Evolutionary conservation across 1,284 basidiomycete species (phyloP), one percentile per base, ranked within the genome.

Genomic region (Ceratorhiza oryzae-sativae): DNA sequence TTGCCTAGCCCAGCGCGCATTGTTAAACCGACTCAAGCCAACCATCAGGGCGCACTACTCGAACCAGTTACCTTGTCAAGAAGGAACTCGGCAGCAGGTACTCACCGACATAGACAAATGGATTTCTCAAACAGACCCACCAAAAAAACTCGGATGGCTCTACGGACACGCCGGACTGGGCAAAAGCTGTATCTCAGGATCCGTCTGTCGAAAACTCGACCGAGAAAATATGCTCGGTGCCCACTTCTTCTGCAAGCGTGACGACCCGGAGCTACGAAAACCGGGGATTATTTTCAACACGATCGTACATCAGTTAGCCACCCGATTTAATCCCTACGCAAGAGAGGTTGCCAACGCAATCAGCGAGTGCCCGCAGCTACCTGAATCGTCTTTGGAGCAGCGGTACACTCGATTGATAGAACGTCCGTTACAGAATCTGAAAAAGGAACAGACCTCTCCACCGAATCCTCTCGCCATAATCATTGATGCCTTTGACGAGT

Each of bases 181-280:
- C 30, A 63, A 63, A 20, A 63, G 61, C 46, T 51, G 25, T 12
- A 63, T 63, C 20, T 32, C 61, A 1, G 48, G 46, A 5, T 63
- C 61, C 1, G 46, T 63, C 18, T 63, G 61, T 27, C 42, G 10
- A 20, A 20, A 15, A 36, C 46, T 63, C 46, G 45, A 63, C 61
- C 4, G 13, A 6, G 32, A 63, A 10, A 3, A 39, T 20, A 51
- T 13, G 5, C 48, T 63, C 12, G 59, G 42, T 12, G 59, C 42
- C 4, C 41, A 48, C 27, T 61, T 46, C 59, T 61, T 61, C 15
- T 63, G 61, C 61, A 63, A 51, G 32, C 46, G 34, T n/a, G 61
- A 63, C 34, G 61, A 51, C 25, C 61, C 61, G 12, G 46, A 63
- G n/a, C 34, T 51, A 23, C 61, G 48, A 2, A 9, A 34, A 4